Conservation (phyloP, 2,329 filamentous ascomycete genomes). For the Colletotrichum destructivum region DNA sequence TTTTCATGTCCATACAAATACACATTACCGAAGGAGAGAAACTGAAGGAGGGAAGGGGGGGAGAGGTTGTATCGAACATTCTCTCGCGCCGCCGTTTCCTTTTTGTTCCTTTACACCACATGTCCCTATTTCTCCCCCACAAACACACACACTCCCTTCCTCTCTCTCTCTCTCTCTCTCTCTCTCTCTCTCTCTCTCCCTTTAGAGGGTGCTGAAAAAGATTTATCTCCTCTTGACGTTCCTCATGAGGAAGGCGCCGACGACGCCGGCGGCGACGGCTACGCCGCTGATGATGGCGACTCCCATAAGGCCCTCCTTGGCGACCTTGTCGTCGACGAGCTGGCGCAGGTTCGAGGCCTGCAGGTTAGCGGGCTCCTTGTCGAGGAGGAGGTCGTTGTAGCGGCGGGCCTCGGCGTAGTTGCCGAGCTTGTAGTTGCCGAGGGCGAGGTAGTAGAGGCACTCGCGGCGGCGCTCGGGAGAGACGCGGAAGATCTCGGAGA, state of each 20-base stretch:
- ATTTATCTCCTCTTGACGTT: constrained; percentile 74
- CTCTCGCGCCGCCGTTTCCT: not conserved
- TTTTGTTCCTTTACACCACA: not conserved
- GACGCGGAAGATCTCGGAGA: constrained; percentile 96
- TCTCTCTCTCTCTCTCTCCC: not conserved
- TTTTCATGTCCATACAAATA: constrained; percentile 40
- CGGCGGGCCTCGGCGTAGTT: constrained; percentile 96
- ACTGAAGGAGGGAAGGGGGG: too few relatives aligned
- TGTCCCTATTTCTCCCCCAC: not conserved
- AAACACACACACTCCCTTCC: not conserved
- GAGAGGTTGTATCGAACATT: not conserved
- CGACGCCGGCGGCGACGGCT: constrained; percentile 91
- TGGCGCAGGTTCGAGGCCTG: constrained; percentile 89
- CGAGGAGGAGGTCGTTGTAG: constrained; percentile 93
- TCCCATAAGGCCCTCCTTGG: constrained; percentile 92
- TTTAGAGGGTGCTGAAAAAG: too few relatives aligned
- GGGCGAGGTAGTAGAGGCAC: constrained; percentile 97
- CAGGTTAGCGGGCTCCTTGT: constrained; percentile 91
- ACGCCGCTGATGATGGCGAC: constrained; percentile 96
- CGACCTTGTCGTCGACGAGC: constrained; percentile 96
- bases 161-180: constrained; percentile 12
- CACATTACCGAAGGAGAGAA: constrained; percentile 32
- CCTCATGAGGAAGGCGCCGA: constrained; percentile 88
- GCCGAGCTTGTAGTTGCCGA: constrained; percentile 98
- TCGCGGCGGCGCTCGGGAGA: constrained; percentile 94